Evolutionary conservation across 2,329 filamentous ascomycete genomes (phyloP).

Genomic region (Microcera coccophila): DNA sequence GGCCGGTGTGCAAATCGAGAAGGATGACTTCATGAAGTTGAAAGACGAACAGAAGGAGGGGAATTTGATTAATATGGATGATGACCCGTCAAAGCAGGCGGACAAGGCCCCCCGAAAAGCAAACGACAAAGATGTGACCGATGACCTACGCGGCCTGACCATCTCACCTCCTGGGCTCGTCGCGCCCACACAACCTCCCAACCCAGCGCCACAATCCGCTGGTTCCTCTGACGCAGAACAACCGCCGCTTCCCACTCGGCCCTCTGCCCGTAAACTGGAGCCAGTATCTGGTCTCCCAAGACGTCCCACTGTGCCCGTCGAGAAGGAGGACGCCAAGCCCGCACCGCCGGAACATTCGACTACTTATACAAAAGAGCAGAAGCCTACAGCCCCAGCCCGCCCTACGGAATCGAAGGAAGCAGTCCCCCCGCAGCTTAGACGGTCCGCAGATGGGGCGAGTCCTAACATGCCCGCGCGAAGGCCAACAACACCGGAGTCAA

Average conservation of each 20-base stretch:
- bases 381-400: conserved; percentile 12
- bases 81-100: conserved; percentile 6
- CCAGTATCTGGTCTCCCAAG: conserved; percentile 12
- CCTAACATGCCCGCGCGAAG: conserved; percentile 11
- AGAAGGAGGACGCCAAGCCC: background rate
- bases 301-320: conserved; percentile 1
- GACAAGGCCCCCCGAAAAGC: conserved; percentile 11
- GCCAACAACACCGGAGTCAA: conserved; percentile 25
- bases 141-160: conserved; percentile 27
- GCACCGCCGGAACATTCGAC: background rate
- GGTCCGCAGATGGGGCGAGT: conserved; percentile 10
- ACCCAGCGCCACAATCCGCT: conserved; percentile 1
- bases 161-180: conserved; percentile 26
- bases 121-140: conserved; percentile 14
- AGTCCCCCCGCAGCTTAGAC: conserved; percentile 16
- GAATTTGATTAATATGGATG: conserved; percentile 31
- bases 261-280: conserved; percentile 1
- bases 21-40: conserved; percentile 48
- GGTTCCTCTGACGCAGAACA: conserved; percentile 2
- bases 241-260: conserved; percentile 16
- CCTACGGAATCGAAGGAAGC: conserved; percentile 8
- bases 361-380: background rate
- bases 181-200: conserved; percentile 18
- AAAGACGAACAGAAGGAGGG: conserved; percentile 36
- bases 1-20: conserved; percentile 46